Percentiles rank a stretch among this genome's conserved stretches.
phyloP scores from a whole-genome alignment of 208 protist species.

The Crithidia acanthocephali region DNA sequence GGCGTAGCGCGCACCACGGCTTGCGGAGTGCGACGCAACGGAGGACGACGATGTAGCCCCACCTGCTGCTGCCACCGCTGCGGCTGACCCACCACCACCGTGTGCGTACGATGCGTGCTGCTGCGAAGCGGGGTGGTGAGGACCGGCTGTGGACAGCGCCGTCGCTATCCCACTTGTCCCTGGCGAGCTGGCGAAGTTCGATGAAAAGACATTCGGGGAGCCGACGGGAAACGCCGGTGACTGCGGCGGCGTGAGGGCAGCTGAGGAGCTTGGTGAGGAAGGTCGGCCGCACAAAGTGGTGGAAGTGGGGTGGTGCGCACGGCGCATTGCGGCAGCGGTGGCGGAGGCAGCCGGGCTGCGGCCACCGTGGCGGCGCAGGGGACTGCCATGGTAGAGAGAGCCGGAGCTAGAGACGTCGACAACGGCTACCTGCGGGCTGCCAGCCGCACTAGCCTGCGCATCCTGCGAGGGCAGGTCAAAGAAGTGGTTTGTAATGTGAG shows the following conservation, averaged over 20 bases:
- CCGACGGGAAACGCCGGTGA: constrained; percentile 17
- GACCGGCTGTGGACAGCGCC: background rate
- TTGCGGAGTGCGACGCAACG: background rate
- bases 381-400: constrained; percentile 10
- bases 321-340: constrained; percentile 2
- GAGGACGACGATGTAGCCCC: too few species aligned
- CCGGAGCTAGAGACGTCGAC: constrained; percentile 22
- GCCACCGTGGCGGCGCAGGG: constrained; percentile 13
- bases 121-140: too few species aligned
- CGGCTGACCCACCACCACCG: background rate
- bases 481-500: constrained; percentile 34
- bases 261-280: constrained; percentile 20
- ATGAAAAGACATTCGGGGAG: constrained; percentile 1
- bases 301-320: background rate
- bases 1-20: background rate
- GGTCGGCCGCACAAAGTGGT: background rate
- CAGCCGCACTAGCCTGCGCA: background rate
- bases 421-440: background rate
- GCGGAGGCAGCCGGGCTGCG: background rate
- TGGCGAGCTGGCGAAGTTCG: constrained; percentile 9
- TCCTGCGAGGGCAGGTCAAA: constrained; percentile 28
- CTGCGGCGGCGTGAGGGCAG: constrained; percentile 20
- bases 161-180: background rate
- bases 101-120: background rate
- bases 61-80: too few species aligned